Conservation (phyloP, 352 stramenopile species). For the Globisporangium abappressorium region DNA sequence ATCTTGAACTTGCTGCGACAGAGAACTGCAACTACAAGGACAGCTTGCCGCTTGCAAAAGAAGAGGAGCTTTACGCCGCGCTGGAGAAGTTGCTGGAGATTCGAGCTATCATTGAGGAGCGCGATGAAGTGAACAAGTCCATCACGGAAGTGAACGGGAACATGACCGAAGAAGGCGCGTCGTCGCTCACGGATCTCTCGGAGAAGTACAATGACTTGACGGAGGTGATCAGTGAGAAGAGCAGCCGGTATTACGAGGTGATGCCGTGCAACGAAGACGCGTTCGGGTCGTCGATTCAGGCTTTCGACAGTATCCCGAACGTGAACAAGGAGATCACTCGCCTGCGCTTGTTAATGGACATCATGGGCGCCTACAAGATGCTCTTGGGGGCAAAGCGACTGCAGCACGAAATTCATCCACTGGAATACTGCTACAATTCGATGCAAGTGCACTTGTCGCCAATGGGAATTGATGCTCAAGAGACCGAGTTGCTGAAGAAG, state of each 20-base stretch:
- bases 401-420: conserved; percentile 37
- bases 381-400: conserved; percentile 53
- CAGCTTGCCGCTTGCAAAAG: conserved; percentile 59
- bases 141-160: conserved; percentile 45
- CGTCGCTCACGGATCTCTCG: conserved; percentile 41
- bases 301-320: conserved; percentile 49
- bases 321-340: conserved; percentile 72
- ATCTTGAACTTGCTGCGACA: conserved; percentile 61
- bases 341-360: conserved; percentile 57
- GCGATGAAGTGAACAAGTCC: conserved; percentile 45
- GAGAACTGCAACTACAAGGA: conserved; percentile 46
- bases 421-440: conserved; percentile 81
- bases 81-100: conserved; percentile 51
- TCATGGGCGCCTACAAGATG: conserved; percentile 80
- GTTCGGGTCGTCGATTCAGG: conserved; percentile 52
- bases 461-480: conserved; percentile 24
- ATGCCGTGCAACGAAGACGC: conserved; percentile 73
- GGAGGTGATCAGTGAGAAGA: conserved; percentile 67
- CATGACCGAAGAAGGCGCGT: conserved; percentile 41
- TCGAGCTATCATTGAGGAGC: conserved; percentile 43
- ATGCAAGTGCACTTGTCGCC: conserved; percentile 58
- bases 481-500: conserved; percentile 45
- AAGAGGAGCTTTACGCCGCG: conserved; percentile 46
- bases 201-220: conserved; percentile 47
- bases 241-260: conserved; percentile 76